phyloP scores from a whole-genome alignment of 768 basidiomycete species.

The Russula emetica region DNA sequence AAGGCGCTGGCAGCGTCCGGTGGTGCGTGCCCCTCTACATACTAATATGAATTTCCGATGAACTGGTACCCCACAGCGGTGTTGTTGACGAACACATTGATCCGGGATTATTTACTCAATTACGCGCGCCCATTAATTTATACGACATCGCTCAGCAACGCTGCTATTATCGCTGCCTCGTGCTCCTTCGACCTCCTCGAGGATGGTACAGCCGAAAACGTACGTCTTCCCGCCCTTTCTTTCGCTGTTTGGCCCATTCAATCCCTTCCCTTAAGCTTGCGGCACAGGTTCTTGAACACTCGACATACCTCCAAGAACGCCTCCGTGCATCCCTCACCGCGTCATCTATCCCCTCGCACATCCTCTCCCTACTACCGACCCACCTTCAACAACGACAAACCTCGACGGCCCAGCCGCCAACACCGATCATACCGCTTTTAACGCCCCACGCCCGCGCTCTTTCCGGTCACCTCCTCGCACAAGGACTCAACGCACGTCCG shows the following conservation, averaged over 20 bases:
- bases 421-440: slow-evolving; percentile 41
- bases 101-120: slow-evolving; percentile 59
- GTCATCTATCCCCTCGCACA: not conserved
- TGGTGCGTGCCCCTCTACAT: slow-evolving; percentile 48
- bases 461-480: slow-evolving; percentile 54
- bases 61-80: slow-evolving; percentile 49
- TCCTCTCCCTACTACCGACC: not conserved
- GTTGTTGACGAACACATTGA: slow-evolving; percentile 59
- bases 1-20: slow-evolving; percentile 85
- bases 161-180: slow-evolving; percentile 69
- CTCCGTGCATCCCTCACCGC: not conserved
- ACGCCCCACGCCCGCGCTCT: slow-evolving; percentile 72
- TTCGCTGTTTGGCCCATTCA: not conserved
- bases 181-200: slow-evolving; percentile 77
- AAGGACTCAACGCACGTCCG: slow-evolving; percentile 62
- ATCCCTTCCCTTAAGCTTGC: not conserved
- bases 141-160: slow-evolving; percentile 76
- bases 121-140: slow-evolving; percentile 90
- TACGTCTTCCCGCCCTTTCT: slow-evolving; percentile 32
- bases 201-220: slow-evolving; percentile 59
- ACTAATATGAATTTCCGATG: too few species aligned
- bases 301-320: not conserved
- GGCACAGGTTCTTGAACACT: not conserved
- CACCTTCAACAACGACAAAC: not conserved
- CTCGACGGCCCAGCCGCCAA: not conserved